A percentile compares a stretch with the other conserved stretches of the same genome.
These are phyloP conservation scores for Colletotrichum melonis DNA, from an alignment of 2,329 filamentous ascomycete species.

Conservation along the genomic window DNA sequence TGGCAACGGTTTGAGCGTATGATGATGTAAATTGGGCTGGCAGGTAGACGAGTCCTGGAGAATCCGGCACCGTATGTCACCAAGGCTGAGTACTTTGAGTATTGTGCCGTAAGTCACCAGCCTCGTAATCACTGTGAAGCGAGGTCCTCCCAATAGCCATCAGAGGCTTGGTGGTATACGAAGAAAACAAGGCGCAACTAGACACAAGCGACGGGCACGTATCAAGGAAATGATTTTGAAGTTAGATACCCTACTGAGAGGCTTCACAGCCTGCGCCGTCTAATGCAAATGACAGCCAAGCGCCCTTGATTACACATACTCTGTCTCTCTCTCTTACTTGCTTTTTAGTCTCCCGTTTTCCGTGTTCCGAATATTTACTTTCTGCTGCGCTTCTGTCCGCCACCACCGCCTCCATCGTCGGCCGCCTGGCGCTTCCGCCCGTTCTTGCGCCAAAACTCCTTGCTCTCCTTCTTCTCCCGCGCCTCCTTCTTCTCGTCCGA, in stretches of 20 bases:
- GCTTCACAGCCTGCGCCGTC: constrained; percentile 14
- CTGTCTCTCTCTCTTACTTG: neutral
- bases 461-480: constrained; percentile 89
- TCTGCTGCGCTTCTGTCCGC: constrained; percentile 40
- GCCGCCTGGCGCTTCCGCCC: constrained; percentile 73
- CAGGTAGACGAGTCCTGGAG: neutral
- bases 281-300: constrained; percentile 7
- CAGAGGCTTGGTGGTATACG: neutral
- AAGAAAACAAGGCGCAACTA: neutral
- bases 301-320: constrained; percentile 21
- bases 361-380: constrained; percentile 15
- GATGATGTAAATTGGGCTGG: neutral
- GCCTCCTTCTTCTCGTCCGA: constrained; percentile 86
- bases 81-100: neutral
- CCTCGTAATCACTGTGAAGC: neutral
- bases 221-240: constrained; percentile 11
- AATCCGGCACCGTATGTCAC: neutral
- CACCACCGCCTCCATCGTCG: constrained; percentile 53
- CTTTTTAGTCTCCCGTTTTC: neutral
- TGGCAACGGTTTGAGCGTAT: constrained; percentile 54
- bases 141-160: neutral
- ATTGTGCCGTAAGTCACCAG: neutral
- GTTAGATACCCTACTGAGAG: constrained; percentile 30
- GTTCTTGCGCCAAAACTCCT: constrained; percentile 93
- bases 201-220: neutral